These are phyloP conservation scores for Ambrosiella cleistominuta DNA, from an alignment of 2,329 filamentous ascomycete species.

Conservation along the genomic window DNA sequence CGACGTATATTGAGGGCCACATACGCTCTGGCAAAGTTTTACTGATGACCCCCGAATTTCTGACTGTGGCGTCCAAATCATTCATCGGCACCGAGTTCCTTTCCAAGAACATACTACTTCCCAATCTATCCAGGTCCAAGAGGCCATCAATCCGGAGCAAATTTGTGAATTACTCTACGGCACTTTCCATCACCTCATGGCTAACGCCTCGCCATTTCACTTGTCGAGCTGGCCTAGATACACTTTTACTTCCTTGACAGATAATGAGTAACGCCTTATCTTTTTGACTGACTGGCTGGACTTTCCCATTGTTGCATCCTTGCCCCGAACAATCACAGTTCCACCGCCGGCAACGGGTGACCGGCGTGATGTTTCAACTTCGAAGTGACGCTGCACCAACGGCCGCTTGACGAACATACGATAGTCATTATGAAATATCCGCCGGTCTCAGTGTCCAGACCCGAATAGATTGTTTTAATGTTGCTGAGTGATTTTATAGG, in stretches of 20 bases:
- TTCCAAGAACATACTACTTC: not conserved
- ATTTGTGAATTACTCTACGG: not conserved
- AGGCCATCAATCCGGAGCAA: no score
- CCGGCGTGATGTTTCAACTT: not conserved
- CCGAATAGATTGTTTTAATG: not conserved
- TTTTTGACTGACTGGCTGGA: not conserved
- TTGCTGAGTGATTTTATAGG: not conserved
- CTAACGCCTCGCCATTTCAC: no score
- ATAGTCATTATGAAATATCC: not conserved
- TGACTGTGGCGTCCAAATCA: not conserved
- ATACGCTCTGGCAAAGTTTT: not conserved
- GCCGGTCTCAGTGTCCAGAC: not conserved
- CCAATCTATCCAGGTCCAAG: not conserved
- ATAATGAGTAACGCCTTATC: not conserved
- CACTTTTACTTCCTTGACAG: not conserved
- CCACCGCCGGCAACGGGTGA: not conserved
- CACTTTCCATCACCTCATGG: not conserved
- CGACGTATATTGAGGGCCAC: not conserved
- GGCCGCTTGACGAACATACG: not conserved
- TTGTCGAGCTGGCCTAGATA: no score
- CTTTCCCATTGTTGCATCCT: not conserved
- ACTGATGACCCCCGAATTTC: not conserved
- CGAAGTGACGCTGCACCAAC: not conserved
- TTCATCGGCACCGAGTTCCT: not conserved
- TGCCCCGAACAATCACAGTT: not conserved